phyloP scores from a whole-genome alignment of 768 basidiomycete genomes.

The Russula dissimulans region DNA sequence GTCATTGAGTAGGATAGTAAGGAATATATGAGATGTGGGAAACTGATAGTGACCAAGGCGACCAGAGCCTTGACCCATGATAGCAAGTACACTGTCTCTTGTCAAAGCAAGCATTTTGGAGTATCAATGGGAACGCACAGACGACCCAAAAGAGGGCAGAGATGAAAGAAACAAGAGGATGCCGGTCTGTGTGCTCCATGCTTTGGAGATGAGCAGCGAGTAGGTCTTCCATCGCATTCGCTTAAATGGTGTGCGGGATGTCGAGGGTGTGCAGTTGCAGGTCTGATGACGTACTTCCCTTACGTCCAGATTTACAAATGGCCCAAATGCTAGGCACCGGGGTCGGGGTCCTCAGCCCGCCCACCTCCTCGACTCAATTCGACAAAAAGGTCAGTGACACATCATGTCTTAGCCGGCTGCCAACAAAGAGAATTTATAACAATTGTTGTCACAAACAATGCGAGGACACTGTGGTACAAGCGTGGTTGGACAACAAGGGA shows the following conservation, averaged over 20 bases:
- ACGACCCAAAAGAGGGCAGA: constrained; percentile 83
- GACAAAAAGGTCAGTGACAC: no score
- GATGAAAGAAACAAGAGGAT: constrained; percentile 67
- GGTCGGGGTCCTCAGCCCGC: no score
- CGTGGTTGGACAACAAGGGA: not conserved
- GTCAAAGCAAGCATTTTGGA: constrained; percentile 4
- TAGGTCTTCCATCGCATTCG: constrained; percentile 9
- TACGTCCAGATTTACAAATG: not conserved
- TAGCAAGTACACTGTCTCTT: constrained; percentile 60
- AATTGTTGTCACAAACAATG: no score
- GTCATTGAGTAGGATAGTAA: constrained; percentile 85
- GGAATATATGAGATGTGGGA: constrained; percentile 71
- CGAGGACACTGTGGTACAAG: not conserved
- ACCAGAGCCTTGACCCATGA: constrained; percentile 70
- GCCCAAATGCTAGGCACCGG: not conserved
- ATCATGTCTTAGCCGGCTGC: no score
- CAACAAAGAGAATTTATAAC: no score
- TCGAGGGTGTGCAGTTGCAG: not conserved
- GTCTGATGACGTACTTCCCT: constrained; percentile 6
- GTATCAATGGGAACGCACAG: constrained; percentile 38
- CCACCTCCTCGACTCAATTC: no score
- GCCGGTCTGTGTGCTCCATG: constrained; percentile 32
- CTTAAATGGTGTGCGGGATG: not conserved
- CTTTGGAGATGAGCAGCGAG: not conserved
- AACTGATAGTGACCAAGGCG: constrained; percentile 71